Percentiles rank a stretch among this genome's conserved stretches.
Conservation (phyloP, 306 rosid species). For the Quercus glauca region DNA sequence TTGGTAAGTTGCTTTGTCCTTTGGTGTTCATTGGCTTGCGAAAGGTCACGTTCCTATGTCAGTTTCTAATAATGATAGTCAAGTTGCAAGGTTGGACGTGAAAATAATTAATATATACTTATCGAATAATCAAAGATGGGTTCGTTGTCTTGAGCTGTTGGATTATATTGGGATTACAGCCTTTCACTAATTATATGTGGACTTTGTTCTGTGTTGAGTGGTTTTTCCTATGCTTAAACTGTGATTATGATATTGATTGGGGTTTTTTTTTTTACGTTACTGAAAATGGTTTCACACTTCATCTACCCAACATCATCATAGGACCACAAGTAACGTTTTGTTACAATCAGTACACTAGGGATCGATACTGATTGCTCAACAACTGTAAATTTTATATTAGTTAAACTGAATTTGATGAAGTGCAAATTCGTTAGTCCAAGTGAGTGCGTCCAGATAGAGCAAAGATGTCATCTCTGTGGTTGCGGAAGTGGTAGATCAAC, state of each 20-base stretch:
- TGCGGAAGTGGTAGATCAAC: too few species aligned
- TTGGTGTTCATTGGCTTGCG: conserved; percentile 20
- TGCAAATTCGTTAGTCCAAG: too few species aligned
- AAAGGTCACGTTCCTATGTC: conserved; percentile 24
- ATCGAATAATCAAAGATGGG: not conserved
- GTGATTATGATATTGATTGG: not conserved
- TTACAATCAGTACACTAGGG: not conserved
- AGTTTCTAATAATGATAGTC: conserved; percentile 23
- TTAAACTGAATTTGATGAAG: too few species aligned
- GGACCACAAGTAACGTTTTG: not conserved
- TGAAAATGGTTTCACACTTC: not conserved
- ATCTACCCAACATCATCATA: not conserved
- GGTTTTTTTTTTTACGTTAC: not conserved
- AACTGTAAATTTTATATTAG: not conserved
- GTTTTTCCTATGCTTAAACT: not conserved
- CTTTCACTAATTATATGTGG: too few species aligned
- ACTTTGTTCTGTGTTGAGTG: not conserved
- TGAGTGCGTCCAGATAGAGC: too few species aligned
- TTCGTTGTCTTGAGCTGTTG: not conserved
- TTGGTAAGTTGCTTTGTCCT: conserved; percentile 27
- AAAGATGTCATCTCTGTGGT: too few species aligned
- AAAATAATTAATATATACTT: too few species aligned
- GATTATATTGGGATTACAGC: not conserved
- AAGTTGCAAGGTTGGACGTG: conserved; percentile 1
- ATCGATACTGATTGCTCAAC: conserved; percentile 9